Base-by-base conservation (phyloP, 2,329 filamentous ascomycete genomes). In the Fusarium subglutinans region DNA sequence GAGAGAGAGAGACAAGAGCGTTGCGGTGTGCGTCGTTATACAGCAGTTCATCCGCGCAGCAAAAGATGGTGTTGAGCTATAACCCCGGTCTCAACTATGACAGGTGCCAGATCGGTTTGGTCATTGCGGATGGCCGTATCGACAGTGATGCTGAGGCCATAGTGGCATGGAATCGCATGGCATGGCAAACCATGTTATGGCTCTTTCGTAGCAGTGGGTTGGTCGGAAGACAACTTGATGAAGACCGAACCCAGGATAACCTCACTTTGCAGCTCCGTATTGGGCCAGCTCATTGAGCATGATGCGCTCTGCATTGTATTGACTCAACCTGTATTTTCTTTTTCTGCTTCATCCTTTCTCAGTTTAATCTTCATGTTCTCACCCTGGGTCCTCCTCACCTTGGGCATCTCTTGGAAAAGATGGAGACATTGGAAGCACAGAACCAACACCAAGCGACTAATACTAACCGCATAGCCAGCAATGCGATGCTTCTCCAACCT, bases 21-120 rank as follows among this genome's bases (percentile, higher is more conserved):
- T 75, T 75, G 72, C 72, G 72, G 72, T 75, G 72, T 75, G 48
- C 65, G 30, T 41, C 43, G 72, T 72, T 51, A 59, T 66, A 73
- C 69, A 75, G 45, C 69, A 69, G 68, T 61, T 73, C 64, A 69
- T 73, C 59, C 68, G 48, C 51, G 57, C 50, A 69, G 41, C 54
- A 59, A 58, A 64, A 66, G 41, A 41, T 53, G 50, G 55, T 70
- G 57, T 67, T 68, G 66, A 53, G 63, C 40, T 50, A 63, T 24
- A 53, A 48, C 41, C 48, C 54, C 69, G 61, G 61, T 57, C 60
- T 68, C 56, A 44, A 63, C 53, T 35, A 72, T 77, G 75, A 75
- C 72, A 73, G 72, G 72, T 77, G 67, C 71, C 71, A 77, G 66
- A 74, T 66, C 64, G 63, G 66, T 63, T 62, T 63, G 60, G 54